Base-by-base conservation (phyloP, 108 stramenopile genomes). In the Discostella pseudostelligera region DNA sequence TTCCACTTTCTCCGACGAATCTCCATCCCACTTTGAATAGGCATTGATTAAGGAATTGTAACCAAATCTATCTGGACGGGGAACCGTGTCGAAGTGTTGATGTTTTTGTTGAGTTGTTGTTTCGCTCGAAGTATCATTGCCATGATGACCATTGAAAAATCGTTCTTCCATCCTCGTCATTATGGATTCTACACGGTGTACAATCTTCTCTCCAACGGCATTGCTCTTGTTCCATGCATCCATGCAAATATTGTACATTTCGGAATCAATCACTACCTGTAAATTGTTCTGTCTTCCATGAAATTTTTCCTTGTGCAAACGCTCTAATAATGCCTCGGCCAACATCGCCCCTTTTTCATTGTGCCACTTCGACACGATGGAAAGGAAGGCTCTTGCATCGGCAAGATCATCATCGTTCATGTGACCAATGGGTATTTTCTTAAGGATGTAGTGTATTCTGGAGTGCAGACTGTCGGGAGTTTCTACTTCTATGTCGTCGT, bases 231-330 rank as follows among this genome's bases (percentile, higher is more conserved):
- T 76, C 75, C 75, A 76, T 7, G 75, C 75, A 48, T 57, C 10
- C 62, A 76, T 76, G 62, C 61, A 63, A 1, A 61, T 55, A 58
- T 76, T 76, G 67, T 76, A 76, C 75, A 76, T 76, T 7, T 69
- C 67, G 20, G 75, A 20, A 24, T 68, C 67, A 10, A 69, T 46
- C 10, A 42, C 20, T 3, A 66, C 54, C 44, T 63, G 5, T 39
- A 13, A 1, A 45, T 74, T 61, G 9, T 47, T 20, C 57, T 5
- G 25, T 55, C 26, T 40, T 26, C 20, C 50, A n/a, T n/a, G n/a
- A n/a, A n/a, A n/a, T n/a, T n/a, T 32, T 49, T 76, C 74, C 28
- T 48, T 21, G 44, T 67, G 36, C 19, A 76, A 14, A 9, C 67
- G 36, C 32, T 76, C 74, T 26, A 76, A 17, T 45, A 76, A 39